These are phyloP conservation scores for Durotheca rogersii DNA, from an alignment of 495 filamentous ascomycete genomes.

Conservation along the genomic window DNA sequence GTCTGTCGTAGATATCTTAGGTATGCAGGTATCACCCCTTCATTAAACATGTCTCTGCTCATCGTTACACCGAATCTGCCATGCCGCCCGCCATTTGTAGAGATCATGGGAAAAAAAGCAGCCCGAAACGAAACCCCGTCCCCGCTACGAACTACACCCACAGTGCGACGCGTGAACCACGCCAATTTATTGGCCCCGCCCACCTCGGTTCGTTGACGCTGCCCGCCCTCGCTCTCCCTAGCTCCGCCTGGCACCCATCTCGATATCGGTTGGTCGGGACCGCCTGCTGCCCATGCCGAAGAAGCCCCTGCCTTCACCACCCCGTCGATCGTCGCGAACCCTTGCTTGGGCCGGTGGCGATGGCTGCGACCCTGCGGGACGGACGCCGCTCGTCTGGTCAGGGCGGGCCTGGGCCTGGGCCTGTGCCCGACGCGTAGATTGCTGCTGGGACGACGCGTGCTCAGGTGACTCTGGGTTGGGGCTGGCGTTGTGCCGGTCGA, in stretches of 20 bases:
- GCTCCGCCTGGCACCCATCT: conserved; percentile 32
- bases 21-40: conserved; percentile 18
- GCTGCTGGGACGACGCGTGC: conserved; percentile 18
- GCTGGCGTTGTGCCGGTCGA: conserved; percentile 37
- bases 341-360: conserved; percentile 22
- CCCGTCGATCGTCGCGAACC: conserved; percentile 23
- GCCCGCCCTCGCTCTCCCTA: too few relatives aligned
- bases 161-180: too few relatives aligned
- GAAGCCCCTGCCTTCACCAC: conserved; percentile 31
- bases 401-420: conserved; percentile 10
- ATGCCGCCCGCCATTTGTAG: background rate
- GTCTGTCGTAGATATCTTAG: background rate
- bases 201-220: conserved; percentile 10
- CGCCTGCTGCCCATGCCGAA: conserved; percentile 40
- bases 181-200: too few relatives aligned
- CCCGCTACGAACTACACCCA: background rate
- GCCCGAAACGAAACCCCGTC: background rate
- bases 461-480: conserved; percentile 27
- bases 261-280: conserved; percentile 41
- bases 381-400: conserved; percentile 26
- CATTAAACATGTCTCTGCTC: conserved; percentile 6
- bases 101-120: background rate
- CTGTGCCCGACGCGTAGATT: conserved; percentile 9
- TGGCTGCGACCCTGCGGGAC: conserved; percentile 15
- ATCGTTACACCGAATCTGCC: conserved; percentile 9